Base-by-base conservation (phyloP, 2,329 filamentous ascomycete species). In the Aspergillus intermedius region DNA sequence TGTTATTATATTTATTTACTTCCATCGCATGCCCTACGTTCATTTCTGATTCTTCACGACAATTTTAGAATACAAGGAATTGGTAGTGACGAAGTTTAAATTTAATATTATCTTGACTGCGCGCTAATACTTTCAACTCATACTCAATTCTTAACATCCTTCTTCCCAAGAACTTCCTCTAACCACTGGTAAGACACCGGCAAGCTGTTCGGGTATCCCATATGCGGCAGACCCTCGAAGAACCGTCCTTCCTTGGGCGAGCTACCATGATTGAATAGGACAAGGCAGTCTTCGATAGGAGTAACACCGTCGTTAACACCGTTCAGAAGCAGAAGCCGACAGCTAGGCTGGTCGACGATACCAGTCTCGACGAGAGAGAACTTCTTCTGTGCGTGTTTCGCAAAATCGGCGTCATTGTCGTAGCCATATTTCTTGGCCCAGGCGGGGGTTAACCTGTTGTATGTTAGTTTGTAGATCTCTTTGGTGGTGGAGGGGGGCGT, bases 261-360 rank as follows among this genome's bases (percentile, higher is more conserved):
- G 28, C 72, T 75, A 2, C 83, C 83, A 55, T 84, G 76, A 62
- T 84, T 80, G 55, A 84, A 79, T 47, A 86, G 67, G 45, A 86
- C 67, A 68, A 83, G 77, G 12, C 75, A 82, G 59, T 86, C 83
- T 59, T 86, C 83, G 49, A 86, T 83, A 0, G 83, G 83, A 74
- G 84, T 84, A 41, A 86, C 66, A 0, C 82, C 82, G 55, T 86
- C 83, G 47, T 76, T 71, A 3, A 77, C 79, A 7, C 83, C 82
- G 60, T 84, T 84, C 46, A 86, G 70, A 48, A 86, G 63, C 53
- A 87, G 63, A 44, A 86, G 62, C 52, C 81, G 70, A 41, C 77
- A 78, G 42, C 76, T 79, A 7, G 77, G 75, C 65, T 70, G 69
- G 39, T 82, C 67, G 32, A 85, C 60, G 30, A 86, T 73, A 0